These are phyloP conservation scores for Trichoderma sp. DNA, from an alignment of 2,329 filamentous ascomycete genomes.

Conservation along the genomic window DNA sequence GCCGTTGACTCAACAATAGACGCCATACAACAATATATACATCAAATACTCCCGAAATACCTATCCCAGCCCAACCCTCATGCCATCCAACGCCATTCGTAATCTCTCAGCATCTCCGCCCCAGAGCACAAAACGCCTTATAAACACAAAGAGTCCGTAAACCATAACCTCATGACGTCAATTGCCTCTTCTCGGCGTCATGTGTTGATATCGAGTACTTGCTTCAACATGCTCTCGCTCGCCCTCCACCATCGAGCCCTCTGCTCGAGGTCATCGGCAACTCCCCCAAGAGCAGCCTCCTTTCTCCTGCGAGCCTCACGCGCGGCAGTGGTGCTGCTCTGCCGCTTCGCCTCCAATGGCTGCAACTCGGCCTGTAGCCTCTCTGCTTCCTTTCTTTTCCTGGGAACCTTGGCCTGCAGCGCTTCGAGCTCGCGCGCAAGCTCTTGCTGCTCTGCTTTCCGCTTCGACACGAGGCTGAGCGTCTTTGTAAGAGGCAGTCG, in stretches of 20 bases:
- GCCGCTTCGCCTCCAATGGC: constrained; percentile 64
- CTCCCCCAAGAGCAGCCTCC: constrained; percentile 62
- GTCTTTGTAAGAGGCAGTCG: constrained; percentile 59
- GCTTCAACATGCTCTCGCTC: constrained; percentile 60
- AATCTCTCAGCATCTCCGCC: background rate
- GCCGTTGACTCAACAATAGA: background rate
- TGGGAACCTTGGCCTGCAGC: constrained; percentile 59
- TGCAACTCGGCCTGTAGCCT: constrained; percentile 64
- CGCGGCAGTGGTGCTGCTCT: constrained; percentile 64
- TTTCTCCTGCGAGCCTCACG: constrained; percentile 66
- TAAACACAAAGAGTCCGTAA: background rate
- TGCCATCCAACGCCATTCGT: background rate
- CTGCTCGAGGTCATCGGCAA: constrained; percentile 71
- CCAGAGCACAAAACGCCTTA: background rate
- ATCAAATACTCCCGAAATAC: background rate
- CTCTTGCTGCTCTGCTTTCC: constrained; percentile 50
- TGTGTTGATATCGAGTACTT: constrained; percentile 57
- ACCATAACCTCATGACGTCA: background rate
- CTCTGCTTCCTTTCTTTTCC: constrained; percentile 65
- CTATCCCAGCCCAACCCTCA: background rate
- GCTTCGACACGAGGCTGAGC: constrained; percentile 48
- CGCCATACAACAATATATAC: background rate
- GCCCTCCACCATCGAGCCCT: constrained; percentile 71
- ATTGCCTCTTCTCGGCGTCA: constrained; percentile 23
- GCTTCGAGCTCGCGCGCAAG: constrained; percentile 63